phyloP scores from a whole-genome alignment of 805 yeast species.

The Zygosaccharomyces bailii region DNA sequence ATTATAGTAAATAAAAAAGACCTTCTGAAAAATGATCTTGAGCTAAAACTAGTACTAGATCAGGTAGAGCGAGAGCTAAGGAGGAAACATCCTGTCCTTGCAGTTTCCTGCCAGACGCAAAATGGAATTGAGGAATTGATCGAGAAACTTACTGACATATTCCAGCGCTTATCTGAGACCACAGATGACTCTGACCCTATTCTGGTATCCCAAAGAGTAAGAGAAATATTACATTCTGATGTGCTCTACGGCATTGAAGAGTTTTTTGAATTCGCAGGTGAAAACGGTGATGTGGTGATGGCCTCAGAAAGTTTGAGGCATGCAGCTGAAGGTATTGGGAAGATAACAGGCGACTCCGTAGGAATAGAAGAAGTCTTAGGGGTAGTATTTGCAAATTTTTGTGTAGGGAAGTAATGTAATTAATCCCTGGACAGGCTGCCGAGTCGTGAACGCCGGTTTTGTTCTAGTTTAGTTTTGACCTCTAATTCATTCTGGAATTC shows the following conservation, averaged over 20 bases:
- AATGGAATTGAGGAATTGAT: constrained; percentile 54
- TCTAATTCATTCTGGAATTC: constrained; percentile 58
- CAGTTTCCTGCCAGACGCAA: constrained; percentile 60
- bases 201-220: constrained; percentile 68
- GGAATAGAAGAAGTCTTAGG: constrained; percentile 90
- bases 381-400: constrained; percentile 85
- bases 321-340: constrained; percentile 85
- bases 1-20: constrained; percentile 62
- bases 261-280: constrained; percentile 45
- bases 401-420: constrained; percentile 76
- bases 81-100: constrained; percentile 23
- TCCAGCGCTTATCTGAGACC: constrained; percentile 46
- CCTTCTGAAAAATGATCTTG: constrained; percentile 31
- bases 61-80: constrained; percentile 24
- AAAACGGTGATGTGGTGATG: constrained; percentile 61
- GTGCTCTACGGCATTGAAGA: constrained; percentile 72
- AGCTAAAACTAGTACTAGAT: constrained; percentile 23
- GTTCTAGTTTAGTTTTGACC: constrained; percentile 37
- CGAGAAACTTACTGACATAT: constrained; percentile 40
- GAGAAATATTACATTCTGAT: constrained; percentile 70
- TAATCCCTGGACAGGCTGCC: constrained; percentile 1
- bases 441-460: constrained; percentile 17
- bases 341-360: constrained; percentile 83
- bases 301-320: constrained; percentile 73
- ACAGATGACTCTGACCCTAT: constrained; percentile 60